Percentiles rank a stretch among this genome's conserved stretches.
phyloP scores from a whole-genome alignment of 768 basidiomycete species.

The Auricularia sp. region DNA sequence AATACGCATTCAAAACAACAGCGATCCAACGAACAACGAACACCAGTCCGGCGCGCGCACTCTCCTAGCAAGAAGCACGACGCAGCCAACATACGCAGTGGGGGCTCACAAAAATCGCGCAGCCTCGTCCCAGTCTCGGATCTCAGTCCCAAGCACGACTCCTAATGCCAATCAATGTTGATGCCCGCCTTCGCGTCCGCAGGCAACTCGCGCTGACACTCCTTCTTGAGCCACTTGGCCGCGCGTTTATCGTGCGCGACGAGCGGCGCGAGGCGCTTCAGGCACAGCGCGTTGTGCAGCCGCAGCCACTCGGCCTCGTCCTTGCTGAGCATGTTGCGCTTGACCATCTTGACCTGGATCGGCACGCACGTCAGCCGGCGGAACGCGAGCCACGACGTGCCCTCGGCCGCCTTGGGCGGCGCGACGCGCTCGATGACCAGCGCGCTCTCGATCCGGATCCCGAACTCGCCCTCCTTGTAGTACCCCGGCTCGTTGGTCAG shows the following conservation, averaged over 20 bases:
- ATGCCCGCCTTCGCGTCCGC: background rate
- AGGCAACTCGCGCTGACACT: conserved; percentile 18
- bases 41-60: no score
- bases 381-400: conserved; percentile 77
- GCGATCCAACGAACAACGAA: no score
- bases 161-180: background rate
- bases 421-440: conserved; percentile 59
- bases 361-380: conserved; percentile 91
- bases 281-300: conserved; percentile 74
- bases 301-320: conserved; percentile 84
- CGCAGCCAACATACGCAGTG: no score
- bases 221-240: conserved; percentile 67
- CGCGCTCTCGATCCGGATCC: conserved; percentile 87
- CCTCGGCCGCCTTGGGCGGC: conserved; percentile 27
- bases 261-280: conserved; percentile 49
- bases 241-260: conserved; percentile 74
- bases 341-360: conserved; percentile 84
- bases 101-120: no score
- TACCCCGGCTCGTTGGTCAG: conserved; percentile 93
- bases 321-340: conserved; percentile 70
- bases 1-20: no score
- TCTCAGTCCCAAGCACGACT: no score
- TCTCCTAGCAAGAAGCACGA: no score
- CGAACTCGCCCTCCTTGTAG: conserved; percentile 74
- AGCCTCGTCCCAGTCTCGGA: no score